Evolutionary conservation across 2,329 filamentous ascomycete species (phyloP).

Genomic region (Fusarium sp.): DNA sequence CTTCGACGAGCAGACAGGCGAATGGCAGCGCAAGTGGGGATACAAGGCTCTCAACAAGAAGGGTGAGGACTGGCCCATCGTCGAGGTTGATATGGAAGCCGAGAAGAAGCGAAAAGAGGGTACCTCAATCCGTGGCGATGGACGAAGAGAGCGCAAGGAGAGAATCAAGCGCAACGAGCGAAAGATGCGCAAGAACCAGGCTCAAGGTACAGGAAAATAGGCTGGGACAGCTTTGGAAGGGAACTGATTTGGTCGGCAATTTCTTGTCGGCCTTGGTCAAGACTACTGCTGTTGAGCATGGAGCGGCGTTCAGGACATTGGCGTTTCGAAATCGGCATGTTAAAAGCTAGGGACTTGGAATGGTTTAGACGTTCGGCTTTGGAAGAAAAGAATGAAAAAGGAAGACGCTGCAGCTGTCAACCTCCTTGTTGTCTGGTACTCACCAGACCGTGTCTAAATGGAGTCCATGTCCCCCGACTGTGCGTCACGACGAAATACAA

Average conservation of each 20-base stretch:
- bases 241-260: constrained; percentile 1
- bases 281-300: constrained; percentile 34
- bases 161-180: constrained; percentile 76
- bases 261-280: constrained; percentile 14
- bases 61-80: constrained; percentile 81
- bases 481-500: neutral
- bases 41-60: constrained; percentile 92
- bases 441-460: constrained; percentile 28
- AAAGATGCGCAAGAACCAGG: constrained; percentile 73
- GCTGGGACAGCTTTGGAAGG: constrained; percentile 9
- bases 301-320: constrained; percentile 46
- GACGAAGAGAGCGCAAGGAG: constrained; percentile 73
- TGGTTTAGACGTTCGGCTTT: constrained; percentile 27
- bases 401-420: constrained; percentile 28
- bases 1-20: constrained; percentile 84
- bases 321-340: constrained; percentile 42
- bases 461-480: constrained; percentile 33
- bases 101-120: constrained; percentile 71
- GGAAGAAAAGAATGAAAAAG: constrained; percentile 32
- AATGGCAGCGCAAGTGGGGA: constrained; percentile 95
- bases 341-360: constrained; percentile 34
- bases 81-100: constrained; percentile 86
- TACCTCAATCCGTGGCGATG: constrained; percentile 68
- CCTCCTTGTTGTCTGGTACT: constrained; percentile 26
- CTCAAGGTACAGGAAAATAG: constrained; percentile 45